Evolutionary conservation across 495 filamentous ascomycete genomes (phyloP).

Genomic region (Daldinia bambusicola): DNA sequence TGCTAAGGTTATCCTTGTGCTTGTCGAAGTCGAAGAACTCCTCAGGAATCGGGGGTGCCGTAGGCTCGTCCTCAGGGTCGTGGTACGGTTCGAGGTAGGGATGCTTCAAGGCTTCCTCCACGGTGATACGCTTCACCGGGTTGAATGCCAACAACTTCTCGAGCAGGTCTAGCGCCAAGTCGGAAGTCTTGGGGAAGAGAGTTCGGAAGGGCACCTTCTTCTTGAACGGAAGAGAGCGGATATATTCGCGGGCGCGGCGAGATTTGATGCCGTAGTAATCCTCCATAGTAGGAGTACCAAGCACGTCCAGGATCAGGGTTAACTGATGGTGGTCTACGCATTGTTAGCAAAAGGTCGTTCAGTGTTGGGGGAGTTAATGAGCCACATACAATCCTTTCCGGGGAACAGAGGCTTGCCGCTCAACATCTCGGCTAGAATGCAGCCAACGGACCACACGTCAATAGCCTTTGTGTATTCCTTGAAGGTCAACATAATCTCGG

Average conservation of each 20-base stretch:
- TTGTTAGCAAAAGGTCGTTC: conserved; percentile 23
- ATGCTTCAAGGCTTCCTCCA: conserved; percentile 96
- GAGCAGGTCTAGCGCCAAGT: conserved; percentile 90
- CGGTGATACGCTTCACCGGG: conserved; percentile 96
- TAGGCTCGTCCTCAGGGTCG: conserved; percentile 98
- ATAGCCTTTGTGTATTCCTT: conserved; percentile 99
- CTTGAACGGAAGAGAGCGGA: conserved; percentile 99
- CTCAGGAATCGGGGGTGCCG: conserved; percentile 93
- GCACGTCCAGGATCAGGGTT: conserved; percentile 96
- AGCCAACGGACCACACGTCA: conserved; percentile 99
- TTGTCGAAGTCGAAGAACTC: conserved; percentile 99
- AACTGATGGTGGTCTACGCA: conserved; percentile 93
- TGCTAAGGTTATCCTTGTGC: conserved; percentile 98
- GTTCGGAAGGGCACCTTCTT: conserved; percentile 99
- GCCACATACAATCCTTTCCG: conserved; percentile 92
- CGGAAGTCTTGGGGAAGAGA: conserved; percentile 97
- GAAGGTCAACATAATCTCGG: conserved; percentile 99
- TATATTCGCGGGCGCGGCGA: conserved; percentile 96
- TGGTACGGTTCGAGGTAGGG: conserved; percentile 99
- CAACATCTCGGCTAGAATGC: conserved; percentile 99
- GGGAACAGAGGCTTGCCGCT: conserved; percentile 99
- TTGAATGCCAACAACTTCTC: conserved; percentile 98
- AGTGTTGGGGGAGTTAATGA: neutral
- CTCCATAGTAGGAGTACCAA: conserved; percentile 99
- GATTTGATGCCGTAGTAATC: conserved; percentile 99